These are phyloP conservation scores for Chlorella sp. DNA, from an alignment of 139 green algal genomes.

Conservation along the genomic window DNA sequence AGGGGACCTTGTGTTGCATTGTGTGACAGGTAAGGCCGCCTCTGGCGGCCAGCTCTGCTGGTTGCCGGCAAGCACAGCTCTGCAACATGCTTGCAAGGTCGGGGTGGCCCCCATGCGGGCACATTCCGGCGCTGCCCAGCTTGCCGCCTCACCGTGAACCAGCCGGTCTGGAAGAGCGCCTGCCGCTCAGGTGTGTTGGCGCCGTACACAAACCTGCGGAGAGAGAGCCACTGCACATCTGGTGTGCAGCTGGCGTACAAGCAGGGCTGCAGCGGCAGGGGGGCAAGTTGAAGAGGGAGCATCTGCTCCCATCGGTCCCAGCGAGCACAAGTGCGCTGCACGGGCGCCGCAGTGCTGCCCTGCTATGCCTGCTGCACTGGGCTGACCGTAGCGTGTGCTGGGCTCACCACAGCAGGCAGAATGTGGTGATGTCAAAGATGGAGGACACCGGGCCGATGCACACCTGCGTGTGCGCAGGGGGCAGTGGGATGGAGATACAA, in stretches of 20 bases:
- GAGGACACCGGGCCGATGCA: conserved; percentile 42
- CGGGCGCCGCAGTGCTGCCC: not conserved
- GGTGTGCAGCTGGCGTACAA: not conserved
- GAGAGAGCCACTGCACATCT: not conserved
- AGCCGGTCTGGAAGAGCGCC: conserved; percentile 38
- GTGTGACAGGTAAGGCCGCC: too few species aligned
- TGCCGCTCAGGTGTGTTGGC: conserved; percentile 20
- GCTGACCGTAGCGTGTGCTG: not conserved
- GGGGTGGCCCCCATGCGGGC: too few species aligned
- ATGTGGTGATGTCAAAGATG: conserved; percentile 48
- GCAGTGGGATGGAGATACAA: too few species aligned
- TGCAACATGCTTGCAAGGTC: too few species aligned
- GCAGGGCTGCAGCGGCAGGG: not conserved
- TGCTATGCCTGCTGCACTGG: too few species aligned
- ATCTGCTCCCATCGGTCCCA: too few species aligned
- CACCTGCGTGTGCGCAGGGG: not conserved
- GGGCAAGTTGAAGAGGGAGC: not conserved
- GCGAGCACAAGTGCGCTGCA: not conserved
- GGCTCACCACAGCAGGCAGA: conserved; percentile 35
- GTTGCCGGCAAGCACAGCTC: too few species aligned
- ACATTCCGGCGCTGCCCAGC: too few species aligned
- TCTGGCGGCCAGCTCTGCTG: too few species aligned
- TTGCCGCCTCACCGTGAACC: conserved; percentile 33
- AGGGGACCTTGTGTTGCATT: too few species aligned
- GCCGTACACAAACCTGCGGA: conserved; percentile 33